phyloP scores from a whole-genome alignment of 1,139 yeast species.

The Diutina rugosa region DNA sequence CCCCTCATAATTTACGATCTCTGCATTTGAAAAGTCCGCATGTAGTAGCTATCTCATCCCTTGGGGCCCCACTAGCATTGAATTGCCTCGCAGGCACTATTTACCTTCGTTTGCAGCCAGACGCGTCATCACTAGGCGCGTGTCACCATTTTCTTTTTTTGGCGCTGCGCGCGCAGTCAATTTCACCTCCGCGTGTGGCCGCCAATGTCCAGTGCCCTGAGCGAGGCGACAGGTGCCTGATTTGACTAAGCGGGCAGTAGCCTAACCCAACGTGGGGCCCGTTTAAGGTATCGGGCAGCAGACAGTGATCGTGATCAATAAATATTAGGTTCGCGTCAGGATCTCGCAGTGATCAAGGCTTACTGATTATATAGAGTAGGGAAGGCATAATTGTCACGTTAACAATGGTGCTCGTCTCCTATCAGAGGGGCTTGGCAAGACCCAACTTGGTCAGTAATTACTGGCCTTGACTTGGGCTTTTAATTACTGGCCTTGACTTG shows the following conservation, averaged over 20 bases:
- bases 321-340: no score
- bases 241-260: no score
- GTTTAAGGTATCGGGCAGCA: no score
- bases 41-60: not conserved
- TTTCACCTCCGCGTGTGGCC: no score
- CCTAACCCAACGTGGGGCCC: no score
- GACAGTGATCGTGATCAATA: no score
- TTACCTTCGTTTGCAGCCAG: not conserved
- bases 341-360: no score
- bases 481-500: not conserved
- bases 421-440: not conserved
- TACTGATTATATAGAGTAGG: no score
- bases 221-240: no score
- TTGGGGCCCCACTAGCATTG: not conserved
- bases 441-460: not conserved
- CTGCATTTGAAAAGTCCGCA: not conserved
- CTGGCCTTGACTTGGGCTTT: not conserved
- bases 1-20: not conserved
- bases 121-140: not conserved
- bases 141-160: not conserved
- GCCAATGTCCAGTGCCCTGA: no score
- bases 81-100: not conserved
- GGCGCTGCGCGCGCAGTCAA: not conserved
- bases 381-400: no score
- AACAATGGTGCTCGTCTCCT: no score